Base-by-base conservation (phyloP, 2,329 filamentous ascomycete species). In the Salinomyces thailandicus region DNA sequence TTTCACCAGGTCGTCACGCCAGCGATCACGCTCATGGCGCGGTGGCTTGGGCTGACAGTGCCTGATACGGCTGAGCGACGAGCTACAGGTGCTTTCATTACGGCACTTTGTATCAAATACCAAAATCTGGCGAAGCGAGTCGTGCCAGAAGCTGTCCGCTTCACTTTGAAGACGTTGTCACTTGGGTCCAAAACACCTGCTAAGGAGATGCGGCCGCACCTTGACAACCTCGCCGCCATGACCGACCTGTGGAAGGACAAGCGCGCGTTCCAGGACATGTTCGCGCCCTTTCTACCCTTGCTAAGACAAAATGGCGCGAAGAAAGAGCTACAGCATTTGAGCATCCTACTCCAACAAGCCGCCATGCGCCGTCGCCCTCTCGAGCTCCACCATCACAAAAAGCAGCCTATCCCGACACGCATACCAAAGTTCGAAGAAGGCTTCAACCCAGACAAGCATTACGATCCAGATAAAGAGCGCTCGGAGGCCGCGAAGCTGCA, bases 1-100 rank as follows among this genome's bases (percentile, higher is more conserved):
- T 98, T 96, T 61, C 91, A 98, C 53, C 81, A 91, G 50, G 85
- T 96, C 22, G 81, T 85, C 27, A 98, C 91, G 2, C 91, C 91
- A 2, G 82, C 89, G 1, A 81, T 85, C 61, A 75, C 95, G 4
- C 73, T 79, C n/a, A 84, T 96, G 60, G 75, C 74, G 9, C 77
- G 85, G 37, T 95, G 83, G 61, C 71, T 98, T 17, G 85, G 81
- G 1, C 77, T 94, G 49, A 85, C 78, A 38, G 69, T 79, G 0
- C 46, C 50, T 5, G 34, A 32, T 17, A 68, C 74, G 29, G 73
- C 84, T 42, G 73, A 75, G 3, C 78, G 70, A 2, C 74, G 85
- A 42, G 73, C 74, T 2, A 79, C 70, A 2, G 91, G 91, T 8
- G 74, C 78, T 6, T 95, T 85, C 56, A 63, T 93, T n/a, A 75